Evolutionary conservation across 352 stramenopile species (phyloP).

Genomic region (Elongisporangium undulatum): DNA sequence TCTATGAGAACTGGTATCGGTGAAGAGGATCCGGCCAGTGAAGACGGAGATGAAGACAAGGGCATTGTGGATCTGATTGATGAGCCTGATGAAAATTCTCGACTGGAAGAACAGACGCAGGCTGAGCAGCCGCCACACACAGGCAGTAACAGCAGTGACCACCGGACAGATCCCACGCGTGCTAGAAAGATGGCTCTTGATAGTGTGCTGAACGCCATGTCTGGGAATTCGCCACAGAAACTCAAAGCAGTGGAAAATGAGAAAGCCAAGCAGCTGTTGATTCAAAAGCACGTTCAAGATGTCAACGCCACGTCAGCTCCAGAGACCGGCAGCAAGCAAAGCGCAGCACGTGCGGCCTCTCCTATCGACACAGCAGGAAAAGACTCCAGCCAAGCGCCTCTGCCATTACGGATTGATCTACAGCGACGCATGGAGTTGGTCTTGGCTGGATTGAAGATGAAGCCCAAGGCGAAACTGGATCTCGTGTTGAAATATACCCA

Average conservation of each 20-base stretch:
- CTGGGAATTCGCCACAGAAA: constrained; percentile 16
- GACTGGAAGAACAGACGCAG: constrained; percentile 7
- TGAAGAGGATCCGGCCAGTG: constrained; percentile 1
- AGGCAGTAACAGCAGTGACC: neutral
- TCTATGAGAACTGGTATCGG: neutral
- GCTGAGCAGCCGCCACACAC: constrained; percentile 2
- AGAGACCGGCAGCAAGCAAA: neutral
- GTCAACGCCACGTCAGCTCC: neutral
- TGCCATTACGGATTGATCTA: constrained; percentile 52
- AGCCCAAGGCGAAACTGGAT: constrained; percentile 49
- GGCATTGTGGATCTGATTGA: neutral
- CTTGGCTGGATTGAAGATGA: constrained; percentile 36
- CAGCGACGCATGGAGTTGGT: constrained; percentile 59
- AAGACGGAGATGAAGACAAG: constrained; percentile 1
- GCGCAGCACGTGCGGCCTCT: neutral
- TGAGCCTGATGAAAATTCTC: neutral
- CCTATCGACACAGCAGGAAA: constrained; percentile 3
- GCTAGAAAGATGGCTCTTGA: constrained; percentile 47
- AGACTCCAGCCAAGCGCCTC: constrained; percentile 21
- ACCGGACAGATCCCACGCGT: constrained; percentile 5
- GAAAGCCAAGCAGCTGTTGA: constrained; percentile 31
- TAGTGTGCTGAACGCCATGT: constrained; percentile 24
- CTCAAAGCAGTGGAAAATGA: constrained; percentile 31
- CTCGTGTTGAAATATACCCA: constrained; percentile 81
- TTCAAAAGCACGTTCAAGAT: constrained; percentile 42